Base-by-base conservation (phyloP, 2,329 filamentous ascomycete genomes). In the Arthrobotrys megalospora region DNA sequence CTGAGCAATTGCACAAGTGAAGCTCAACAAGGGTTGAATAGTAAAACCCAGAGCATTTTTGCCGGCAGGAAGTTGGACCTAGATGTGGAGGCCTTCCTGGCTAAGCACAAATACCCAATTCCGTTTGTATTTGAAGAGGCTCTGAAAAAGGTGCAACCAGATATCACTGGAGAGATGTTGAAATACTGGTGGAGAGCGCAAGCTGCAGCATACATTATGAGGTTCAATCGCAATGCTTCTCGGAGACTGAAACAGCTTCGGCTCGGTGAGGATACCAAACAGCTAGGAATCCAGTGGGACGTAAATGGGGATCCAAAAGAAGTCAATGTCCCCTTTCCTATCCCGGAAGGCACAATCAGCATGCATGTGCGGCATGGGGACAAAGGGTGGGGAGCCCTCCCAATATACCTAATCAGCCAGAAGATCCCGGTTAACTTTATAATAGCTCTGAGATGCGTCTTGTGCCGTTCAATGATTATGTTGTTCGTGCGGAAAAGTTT, bases 141-240 rank as follows among this genome's bases (percentile, higher is more conserved):
- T 8, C 53, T 81, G 19, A 69, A 45, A 24, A 62, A 36, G 4
- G 24, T 79, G 5, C 71, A 80, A 43, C 68, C 79, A 28, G 80
- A 81, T 63, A 76, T 82, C 34, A 80, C 48, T 6, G 43, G 41
- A 11, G 80, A 82, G 38, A 79, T 79, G 52, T 38, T 67, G 21
- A 80, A 80, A 60, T 81, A 82, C 48, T 82, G 80, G 81, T 81
- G 81, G 81, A 63, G 80, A 34, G 70, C 76, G 0, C 80, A 81
- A 47, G 80, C 72, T 1, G 80, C 80, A 43, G 80, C 80, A 5
- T 82, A 80, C 72, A 58, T 80, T 11, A 79, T 82, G 79, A 62
- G 80, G 36, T 77, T 79, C 21, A 82, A 82, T 50, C 65, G 41
- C 16, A 45, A 63, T 16, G 53, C 67, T n/a, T 79, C 80, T 48